Base-by-base conservation (phyloP, 202 grass and related monocot genomes). In the Panicum virgatum region DNA sequence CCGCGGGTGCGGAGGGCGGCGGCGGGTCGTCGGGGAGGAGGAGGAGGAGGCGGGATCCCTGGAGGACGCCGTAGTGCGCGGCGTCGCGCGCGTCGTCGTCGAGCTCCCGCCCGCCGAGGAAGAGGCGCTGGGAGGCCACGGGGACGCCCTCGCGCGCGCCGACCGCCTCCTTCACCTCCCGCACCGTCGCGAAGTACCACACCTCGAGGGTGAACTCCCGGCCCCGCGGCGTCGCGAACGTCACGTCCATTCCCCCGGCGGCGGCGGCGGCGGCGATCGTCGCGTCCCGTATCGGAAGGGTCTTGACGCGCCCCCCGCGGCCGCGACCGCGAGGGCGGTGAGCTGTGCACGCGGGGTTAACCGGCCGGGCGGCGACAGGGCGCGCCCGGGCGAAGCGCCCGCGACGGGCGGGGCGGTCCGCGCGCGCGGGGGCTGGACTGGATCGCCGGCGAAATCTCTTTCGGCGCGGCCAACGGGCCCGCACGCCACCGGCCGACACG, bases 101-200 rank as follows among this genome's bases (percentile, higher is more conserved):
- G 9, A 93, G 79, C 79, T 88, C 91, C 22, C n/a, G 30, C 20
- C 75, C 85, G 20, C 40, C 60, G 44, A 86, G 54, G 82, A 93
- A 78, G 54, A 93, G 78, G 5, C 58, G 66, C 78, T 93, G 82
- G 46, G 67, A 85, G 15, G 76, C 47, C 5, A 37, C 82, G 13
- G 88, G 75, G 68, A 83, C 53, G 62, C 85, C 91, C 39, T 85
- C 87, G 3, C 64, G 50, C 34, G n/a, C 39, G 30, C 70, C 19
- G 8, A 89, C 22, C 29, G 81, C 84, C 73, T 89, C 58, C 59
- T 89, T 85, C 48, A 89, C 79, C 80, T 90, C 74, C 9, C 52
- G 58, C 32, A 83, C 74, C 50, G 80, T 83, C 51, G 48, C 83
- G 58, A 86, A 90, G 79, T 75, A 90, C 30, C 88, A 54, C 30